Percentiles rank a stretch among this genome's conserved stretches.
Conservation (phyloP, 352 stramenopile species). For the Globisporangium orthogonon region DNA sequence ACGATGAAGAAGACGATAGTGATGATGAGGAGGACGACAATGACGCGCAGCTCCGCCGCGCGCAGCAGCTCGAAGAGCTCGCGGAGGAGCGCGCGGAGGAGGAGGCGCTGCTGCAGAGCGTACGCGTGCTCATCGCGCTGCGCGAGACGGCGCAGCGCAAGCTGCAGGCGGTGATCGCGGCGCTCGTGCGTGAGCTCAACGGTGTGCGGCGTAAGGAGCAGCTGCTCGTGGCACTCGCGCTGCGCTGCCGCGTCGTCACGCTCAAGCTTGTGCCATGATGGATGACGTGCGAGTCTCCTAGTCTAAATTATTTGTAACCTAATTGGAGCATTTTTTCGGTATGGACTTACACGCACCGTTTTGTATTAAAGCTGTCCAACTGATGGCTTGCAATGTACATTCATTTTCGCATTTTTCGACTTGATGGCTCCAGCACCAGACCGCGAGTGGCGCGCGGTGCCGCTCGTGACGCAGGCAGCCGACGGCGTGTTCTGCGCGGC, state of each 20-base stretch:
- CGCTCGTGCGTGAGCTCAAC: conserved; percentile 34
- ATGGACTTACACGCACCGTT: background rate
- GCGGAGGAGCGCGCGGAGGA: conserved; percentile 58
- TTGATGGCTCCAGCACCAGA: background rate
- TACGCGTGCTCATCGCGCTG: conserved; percentile 39
- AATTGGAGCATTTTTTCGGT: too few species aligned
- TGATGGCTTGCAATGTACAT: background rate
- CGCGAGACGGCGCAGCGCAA: conserved; percentile 30
- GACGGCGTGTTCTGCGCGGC: background rate
- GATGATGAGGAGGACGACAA: conserved; percentile 6
- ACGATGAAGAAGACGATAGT: conserved; percentile 4
- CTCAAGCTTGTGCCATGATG: conserved; percentile 16
- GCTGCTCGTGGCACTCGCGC: conserved; percentile 36
- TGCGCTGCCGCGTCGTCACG: conserved; percentile 48
- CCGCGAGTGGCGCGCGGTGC: conserved; percentile 31
- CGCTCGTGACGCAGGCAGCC: conserved; percentile 21
- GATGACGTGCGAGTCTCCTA: background rate
- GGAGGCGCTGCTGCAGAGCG: conserved; percentile 43
- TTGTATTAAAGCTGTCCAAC: background rate
- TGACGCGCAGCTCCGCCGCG: conserved; percentile 20
- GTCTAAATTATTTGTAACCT: background rate
- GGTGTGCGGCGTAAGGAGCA: conserved; percentile 41
- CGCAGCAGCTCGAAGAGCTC: conserved; percentile 49
- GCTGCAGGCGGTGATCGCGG: conserved; percentile 34
- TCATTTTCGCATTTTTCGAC: background rate